Conservation (phyloP, 352 stramenopile genomes). For the Pythium chondricola region DNA sequence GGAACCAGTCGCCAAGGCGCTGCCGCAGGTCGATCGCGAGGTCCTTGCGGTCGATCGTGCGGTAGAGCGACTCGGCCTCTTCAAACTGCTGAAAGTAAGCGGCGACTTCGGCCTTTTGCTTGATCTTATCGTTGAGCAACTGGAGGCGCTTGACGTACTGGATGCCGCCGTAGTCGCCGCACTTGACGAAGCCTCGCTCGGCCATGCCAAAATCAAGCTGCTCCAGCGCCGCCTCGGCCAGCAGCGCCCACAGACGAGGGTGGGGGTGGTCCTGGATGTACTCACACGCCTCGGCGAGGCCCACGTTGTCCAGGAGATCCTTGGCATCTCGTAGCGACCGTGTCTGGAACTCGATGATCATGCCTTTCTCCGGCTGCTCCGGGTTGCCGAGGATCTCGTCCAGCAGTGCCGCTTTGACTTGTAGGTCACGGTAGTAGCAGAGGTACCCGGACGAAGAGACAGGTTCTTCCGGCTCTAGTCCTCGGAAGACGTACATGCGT, state of each 20-base stretch:
- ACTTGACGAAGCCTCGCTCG: constrained; percentile 90
- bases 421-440: constrained; percentile 83
- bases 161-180: constrained; percentile 88
- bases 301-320: constrained; percentile 80
- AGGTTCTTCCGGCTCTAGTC: constrained; percentile 83
- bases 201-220: constrained; percentile 90
- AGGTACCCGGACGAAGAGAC: constrained; percentile 87
- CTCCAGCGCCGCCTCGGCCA: constrained; percentile 86
- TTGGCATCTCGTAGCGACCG: constrained; percentile 81
- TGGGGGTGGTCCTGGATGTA: constrained; percentile 87
- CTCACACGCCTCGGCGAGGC: constrained; percentile 65
- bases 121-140: constrained; percentile 85
- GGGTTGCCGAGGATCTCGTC: constrained; percentile 84
- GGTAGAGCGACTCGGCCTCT: constrained; percentile 88
- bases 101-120: constrained; percentile 88
- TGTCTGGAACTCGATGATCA: constrained; percentile 88
- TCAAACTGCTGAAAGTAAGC: constrained; percentile 91
- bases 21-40: constrained; percentile 89
- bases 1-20: constrained; percentile 89
- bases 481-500: constrained; percentile 86
- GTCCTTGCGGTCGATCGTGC: constrained; percentile 93
- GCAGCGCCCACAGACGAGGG: constrained; percentile 77
- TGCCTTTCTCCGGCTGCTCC: constrained; percentile 66
- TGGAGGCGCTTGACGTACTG: constrained; percentile 90
- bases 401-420: constrained; percentile 78